Evolutionary conservation across 208 protist species (phyloP).

Genomic region (Acanthamoeba healyi): DNA sequence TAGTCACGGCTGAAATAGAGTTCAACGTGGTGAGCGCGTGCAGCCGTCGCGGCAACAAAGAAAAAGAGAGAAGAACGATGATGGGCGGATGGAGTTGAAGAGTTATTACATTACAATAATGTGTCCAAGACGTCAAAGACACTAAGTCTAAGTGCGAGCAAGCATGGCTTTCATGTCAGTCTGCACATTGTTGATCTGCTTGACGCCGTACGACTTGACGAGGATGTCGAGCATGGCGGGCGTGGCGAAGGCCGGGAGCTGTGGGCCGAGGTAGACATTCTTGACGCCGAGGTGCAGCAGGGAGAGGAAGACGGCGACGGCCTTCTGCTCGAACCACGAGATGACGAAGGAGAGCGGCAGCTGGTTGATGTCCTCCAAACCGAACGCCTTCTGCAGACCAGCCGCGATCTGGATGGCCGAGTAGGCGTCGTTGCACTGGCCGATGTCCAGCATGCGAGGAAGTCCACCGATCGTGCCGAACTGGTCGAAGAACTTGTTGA

Average conservation of each 20-base stretch:
- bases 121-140: no score
- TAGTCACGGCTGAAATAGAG: no score
- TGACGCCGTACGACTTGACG: slow-evolving; percentile 88
- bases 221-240: slow-evolving; percentile 87
- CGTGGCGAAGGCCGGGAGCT: slow-evolving; percentile 91
- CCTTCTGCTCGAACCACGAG: slow-evolving; percentile 95
- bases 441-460: slow-evolving; percentile 92
- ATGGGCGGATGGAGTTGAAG: no score
- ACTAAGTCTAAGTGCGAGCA: background rate
- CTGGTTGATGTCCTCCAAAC: slow-evolving; percentile 80
- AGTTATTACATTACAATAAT: no score
- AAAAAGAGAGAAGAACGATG: no score
- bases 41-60: no score
- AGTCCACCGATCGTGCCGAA: slow-evolving; percentile 88
- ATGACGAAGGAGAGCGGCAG: slow-evolving; percentile 90
- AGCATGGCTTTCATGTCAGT: slow-evolving; percentile 55
- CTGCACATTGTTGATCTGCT: slow-evolving; percentile 78
- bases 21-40: no score
- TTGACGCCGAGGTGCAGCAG: slow-evolving; percentile 87
- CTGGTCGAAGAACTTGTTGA: slow-evolving; percentile 87
- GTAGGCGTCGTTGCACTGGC: slow-evolving; percentile 95
- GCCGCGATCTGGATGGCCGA: slow-evolving; percentile 88
- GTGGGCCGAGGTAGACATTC: slow-evolving; percentile 91
- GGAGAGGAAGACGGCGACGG: slow-evolving; percentile 90
- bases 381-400: slow-evolving; percentile 85